phyloP scores from a whole-genome alignment of 352 stramenopile species.

The Elongisporangium senticosum region DNA sequence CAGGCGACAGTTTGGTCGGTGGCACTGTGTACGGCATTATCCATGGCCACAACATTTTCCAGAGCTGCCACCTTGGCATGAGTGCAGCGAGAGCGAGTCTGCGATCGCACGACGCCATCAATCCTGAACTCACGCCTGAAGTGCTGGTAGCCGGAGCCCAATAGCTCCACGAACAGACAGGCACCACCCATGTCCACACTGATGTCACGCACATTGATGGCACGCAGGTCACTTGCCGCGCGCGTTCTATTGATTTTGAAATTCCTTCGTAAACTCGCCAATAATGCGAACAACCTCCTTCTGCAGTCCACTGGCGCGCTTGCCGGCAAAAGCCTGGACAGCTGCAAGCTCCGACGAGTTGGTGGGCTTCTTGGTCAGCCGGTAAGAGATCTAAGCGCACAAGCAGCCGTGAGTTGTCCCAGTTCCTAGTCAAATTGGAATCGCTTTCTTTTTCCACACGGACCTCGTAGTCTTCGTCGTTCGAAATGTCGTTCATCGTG shows the following conservation, averaged over 20 bases:
- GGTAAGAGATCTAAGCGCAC: constrained; percentile 44
- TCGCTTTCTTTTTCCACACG: not conserved
- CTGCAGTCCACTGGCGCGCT: constrained; percentile 42
- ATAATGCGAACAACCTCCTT: constrained; percentile 64
- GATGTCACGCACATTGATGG: not conserved
- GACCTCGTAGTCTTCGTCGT: constrained; percentile 86
- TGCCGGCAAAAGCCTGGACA: constrained; percentile 46
- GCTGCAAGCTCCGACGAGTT: constrained; percentile 32
- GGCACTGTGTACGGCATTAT: constrained; percentile 74
- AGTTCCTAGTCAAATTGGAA: not conserved
- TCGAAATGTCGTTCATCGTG: constrained; percentile 80
- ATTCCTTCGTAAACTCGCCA: constrained; percentile 49
- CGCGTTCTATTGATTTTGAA: constrained; percentile 58
- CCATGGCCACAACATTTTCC: constrained; percentile 48
- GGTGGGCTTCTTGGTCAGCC: constrained; percentile 44
- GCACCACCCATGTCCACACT: not conserved
- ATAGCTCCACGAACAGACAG: not conserved
- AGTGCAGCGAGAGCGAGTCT: constrained; percentile 63
- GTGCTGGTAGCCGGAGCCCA: constrained; percentile 18
- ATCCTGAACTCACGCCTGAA: constrained; percentile 32
- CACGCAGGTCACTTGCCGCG: not conserved
- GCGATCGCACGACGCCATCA: constrained; percentile 60
- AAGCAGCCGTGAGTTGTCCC: not conserved
- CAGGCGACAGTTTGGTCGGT: constrained; percentile 71
- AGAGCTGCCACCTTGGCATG: constrained; percentile 74